Conservation (phyloP, 2,329 filamentous ascomycete genomes). For the Colletotrichum sp. region DNA sequence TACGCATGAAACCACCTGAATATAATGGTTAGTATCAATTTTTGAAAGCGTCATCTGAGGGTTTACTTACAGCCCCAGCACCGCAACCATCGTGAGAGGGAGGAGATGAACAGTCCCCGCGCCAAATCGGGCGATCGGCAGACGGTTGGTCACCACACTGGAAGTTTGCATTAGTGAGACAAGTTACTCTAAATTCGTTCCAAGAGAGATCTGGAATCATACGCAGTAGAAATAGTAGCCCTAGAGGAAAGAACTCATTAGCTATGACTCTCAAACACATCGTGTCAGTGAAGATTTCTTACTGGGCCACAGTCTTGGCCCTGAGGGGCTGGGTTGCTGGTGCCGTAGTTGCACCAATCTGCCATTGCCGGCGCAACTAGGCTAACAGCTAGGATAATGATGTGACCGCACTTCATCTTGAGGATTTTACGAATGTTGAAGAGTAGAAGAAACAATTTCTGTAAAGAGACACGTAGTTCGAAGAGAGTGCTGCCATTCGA, state of each 20-base stretch:
- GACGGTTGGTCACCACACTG: not conserved
- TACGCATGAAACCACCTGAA: not conserved
- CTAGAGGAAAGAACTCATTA: not conserved
- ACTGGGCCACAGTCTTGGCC: not conserved
- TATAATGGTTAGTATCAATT: not conserved
- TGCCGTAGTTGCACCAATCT: not conserved
- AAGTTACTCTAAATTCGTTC: not conserved
- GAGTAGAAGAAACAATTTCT: not conserved
- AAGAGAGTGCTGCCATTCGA: not conserved
- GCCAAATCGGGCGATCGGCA: not conserved
- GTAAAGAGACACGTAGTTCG: not conserved
- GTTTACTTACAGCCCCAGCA: not conserved
- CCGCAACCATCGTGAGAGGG: not conserved
- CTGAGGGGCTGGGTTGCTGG: not conserved
- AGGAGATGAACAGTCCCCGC: not conserved
- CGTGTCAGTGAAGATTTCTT: not conserved
- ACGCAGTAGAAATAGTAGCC: not conserved
- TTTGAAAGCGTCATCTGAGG: not conserved
- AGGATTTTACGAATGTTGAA: not conserved
- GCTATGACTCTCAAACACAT: not conserved
- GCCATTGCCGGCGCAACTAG: not conserved
- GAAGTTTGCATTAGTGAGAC: not conserved
- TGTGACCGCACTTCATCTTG: not conserved
- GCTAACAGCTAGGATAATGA: not conserved
- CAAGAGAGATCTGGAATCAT: not conserved